Evolutionary conservation across 495 filamentous ascomycete genomes (phyloP).

Genomic region (Xylaria palmicola): DNA sequence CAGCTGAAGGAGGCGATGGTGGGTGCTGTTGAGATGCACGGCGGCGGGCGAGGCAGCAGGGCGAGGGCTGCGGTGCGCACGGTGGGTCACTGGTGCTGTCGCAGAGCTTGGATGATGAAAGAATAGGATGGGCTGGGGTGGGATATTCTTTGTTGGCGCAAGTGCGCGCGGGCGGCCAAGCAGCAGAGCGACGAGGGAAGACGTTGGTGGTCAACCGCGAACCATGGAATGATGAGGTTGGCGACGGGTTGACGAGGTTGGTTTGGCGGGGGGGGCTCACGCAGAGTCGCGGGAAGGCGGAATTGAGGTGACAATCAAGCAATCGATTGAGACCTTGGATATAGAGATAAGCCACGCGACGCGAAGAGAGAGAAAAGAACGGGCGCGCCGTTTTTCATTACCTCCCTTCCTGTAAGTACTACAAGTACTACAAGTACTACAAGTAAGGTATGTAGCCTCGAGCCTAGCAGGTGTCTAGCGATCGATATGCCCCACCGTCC

Average conservation of each 20-base stretch:
- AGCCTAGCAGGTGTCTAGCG: too few relatives aligned
- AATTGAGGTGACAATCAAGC: slow-evolving; percentile 12
- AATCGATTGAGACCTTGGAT: slow-evolving; percentile 8
- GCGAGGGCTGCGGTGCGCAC: background rate
- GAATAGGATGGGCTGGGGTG: background rate
- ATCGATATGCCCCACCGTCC: too few relatives aligned
- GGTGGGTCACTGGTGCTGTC: background rate
- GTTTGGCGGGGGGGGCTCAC: slow-evolving; percentile 10
- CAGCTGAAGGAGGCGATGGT: background rate
- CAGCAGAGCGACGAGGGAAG: too few relatives aligned
- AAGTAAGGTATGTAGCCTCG: too few relatives aligned
- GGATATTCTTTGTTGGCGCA: background rate
- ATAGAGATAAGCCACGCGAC: slow-evolving; percentile 16
- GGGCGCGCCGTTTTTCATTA: slow-evolving; percentile 10
- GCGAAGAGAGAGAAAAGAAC: slow-evolving; percentile 6
- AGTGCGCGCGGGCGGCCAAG: too few relatives aligned
- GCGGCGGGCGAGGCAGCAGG: too few relatives aligned
- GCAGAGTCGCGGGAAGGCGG: background rate
- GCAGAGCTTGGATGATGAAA: background rate
- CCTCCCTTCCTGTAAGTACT: background rate
- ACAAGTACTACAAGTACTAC: background rate
- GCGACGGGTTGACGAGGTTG: background rate
- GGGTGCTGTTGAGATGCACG: background rate
- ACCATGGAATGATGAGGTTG: background rate
- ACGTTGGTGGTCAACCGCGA: too few relatives aligned